Evolutionary conservation across 1,284 basidiomycete species (phyloP).

Genomic region (Athelia sp.): DNA sequence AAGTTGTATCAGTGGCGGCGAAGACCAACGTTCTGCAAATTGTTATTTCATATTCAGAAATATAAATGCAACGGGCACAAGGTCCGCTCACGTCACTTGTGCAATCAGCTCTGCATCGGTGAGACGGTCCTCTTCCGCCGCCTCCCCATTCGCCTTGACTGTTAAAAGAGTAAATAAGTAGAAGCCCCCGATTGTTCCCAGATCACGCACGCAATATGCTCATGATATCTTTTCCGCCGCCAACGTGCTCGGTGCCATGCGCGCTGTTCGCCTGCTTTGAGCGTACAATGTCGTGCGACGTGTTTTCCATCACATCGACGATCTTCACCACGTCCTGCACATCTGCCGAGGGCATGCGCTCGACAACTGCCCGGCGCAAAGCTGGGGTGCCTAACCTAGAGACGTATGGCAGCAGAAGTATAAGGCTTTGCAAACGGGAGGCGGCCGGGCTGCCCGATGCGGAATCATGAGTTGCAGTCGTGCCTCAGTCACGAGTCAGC

Average conservation of each 20-base stretch:
- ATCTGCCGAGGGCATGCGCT: conserved; percentile 27
- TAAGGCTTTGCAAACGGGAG: conserved; percentile 13
- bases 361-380: conserved; percentile 30
- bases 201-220: conserved; percentile 32
- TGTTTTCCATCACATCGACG: conserved; percentile 31
- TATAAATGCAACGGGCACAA: not conserved
- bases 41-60: not conserved
- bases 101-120: conserved; percentile 38
- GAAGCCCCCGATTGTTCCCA: not conserved
- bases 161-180: conserved; percentile 1
- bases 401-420: conserved; percentile 26
- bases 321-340: conserved; percentile 27
- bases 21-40: conserved; percentile 34
- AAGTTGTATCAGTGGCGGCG: conserved; percentile 40
- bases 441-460: not conserved
- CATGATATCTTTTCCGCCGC: conserved; percentile 39
- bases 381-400: conserved; percentile 26
- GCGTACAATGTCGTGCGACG: conserved; percentile 31
- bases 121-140: conserved; percentile 26
- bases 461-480: not conserved
- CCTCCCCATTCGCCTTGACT: conserved; percentile 36
- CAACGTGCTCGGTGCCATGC: conserved; percentile 28
- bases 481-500: not conserved
- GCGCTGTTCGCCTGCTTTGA: conserved; percentile 31
- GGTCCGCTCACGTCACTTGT: conserved; percentile 38